Evolutionary conservation across 2,329 filamentous ascomycete species (phyloP).

Genomic region (Pseudogymnoascus sp.): DNA sequence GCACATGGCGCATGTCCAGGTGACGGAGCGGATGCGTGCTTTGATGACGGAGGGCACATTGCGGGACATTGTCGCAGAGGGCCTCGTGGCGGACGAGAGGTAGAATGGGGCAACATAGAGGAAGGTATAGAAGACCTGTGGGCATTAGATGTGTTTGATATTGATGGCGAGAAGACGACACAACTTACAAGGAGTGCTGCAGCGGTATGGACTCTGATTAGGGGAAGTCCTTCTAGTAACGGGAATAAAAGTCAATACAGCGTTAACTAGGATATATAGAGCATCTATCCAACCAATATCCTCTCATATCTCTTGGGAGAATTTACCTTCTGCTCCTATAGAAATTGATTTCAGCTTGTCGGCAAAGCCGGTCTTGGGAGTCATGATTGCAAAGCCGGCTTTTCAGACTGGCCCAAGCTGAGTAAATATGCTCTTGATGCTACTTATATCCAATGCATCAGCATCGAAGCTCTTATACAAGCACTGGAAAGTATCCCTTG

Average conservation of each 20-base stretch:
- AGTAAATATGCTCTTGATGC: neutral
- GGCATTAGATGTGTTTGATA: neutral
- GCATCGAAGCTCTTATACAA: neutral
- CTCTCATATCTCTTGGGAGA: neutral
- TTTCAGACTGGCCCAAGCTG: neutral
- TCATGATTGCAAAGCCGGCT: neutral
- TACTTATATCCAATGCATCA: neutral
- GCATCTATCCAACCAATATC: neutral
- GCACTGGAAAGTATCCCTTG: neutral
- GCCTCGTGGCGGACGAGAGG: conserved; percentile 68
- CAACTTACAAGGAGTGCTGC: conserved; percentile 9
- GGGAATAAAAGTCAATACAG: neutral
- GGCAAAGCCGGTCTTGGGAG: neutral
- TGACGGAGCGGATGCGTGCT: conserved; percentile 74
- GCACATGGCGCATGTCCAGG: conserved; percentile 63
- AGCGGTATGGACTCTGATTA: neutral
- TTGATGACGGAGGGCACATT: conserved; percentile 87
- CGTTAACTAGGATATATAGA: neutral
- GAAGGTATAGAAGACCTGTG: conserved; percentile 70
- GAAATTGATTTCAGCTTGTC: neutral
- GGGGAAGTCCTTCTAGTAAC: neutral
- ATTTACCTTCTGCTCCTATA: neutral
- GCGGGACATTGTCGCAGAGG: conserved; percentile 69
- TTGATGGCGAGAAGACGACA: neutral
- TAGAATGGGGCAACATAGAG: conserved; percentile 91